Evolutionary conservation across 2,329 filamentous ascomycete genomes (phyloP), one percentile per base, ranked within the genome.

Genomic region (Ophiostoma himal-ulmi): DNA sequence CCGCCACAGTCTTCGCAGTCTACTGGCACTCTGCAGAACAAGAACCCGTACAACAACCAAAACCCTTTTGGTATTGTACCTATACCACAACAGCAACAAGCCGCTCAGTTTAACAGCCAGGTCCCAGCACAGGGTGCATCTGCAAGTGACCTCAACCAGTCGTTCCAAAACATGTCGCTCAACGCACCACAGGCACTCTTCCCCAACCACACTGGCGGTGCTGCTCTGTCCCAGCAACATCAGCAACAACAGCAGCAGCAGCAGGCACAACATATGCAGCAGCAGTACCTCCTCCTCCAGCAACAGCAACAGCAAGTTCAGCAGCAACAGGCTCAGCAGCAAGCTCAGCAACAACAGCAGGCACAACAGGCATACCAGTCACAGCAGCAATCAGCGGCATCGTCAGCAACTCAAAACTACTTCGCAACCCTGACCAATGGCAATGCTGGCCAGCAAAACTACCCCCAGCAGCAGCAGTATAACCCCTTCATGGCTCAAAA

Each of bases 151-250:
- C 79, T 93, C 22, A 87, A 88, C 73, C 87, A 91, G 75, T 88
- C 91, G 0, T 91, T 97, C 76, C 89, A 94, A 76, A 88, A 86
- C 73, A 84, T 97, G 79, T 88, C 91, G 52, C 81, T 96, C 1
- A 87, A 87, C 34, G 78, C 76, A 22, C 77, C 79, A 10, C 87
- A 88, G 75, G 85, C 87, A 13, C 81, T 92, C 57, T 92, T 92
- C 76, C 89, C 90, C 0, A 86, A 92, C 76, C 88, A 89, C 68
- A 92, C 90, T 3, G 89, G 90, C 69, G 89, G 86, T 13, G 71
- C 83, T 75, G 75, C 79, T 72, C 80, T 77, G 34, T 22, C 52
- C 3, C 41, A 52, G 66, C 70, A 67, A 62, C 71, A 70, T 14
- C 71, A 69, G 62, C 68, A 64, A 22, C 62, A 68, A 14, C 70